Evolutionary conservation across 2,329 filamentous ascomycete genomes (phyloP).

Genomic region (Colletotrichum sp.): DNA sequence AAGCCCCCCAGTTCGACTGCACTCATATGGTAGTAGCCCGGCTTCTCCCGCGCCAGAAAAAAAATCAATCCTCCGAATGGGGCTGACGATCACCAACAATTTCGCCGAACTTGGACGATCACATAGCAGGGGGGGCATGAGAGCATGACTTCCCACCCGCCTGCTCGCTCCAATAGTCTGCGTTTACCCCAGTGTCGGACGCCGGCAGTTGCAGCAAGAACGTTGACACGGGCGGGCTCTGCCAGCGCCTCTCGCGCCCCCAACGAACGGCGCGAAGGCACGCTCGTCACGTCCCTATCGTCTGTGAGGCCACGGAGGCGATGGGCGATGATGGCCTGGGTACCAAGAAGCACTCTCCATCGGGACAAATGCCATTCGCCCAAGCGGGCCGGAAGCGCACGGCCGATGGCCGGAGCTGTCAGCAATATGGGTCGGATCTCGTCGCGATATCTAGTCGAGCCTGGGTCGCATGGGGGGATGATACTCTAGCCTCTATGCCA

Average conservation of each 20-base stretch:
- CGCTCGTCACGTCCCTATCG: neutral
- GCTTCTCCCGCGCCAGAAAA: neutral
- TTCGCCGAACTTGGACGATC: conserved; percentile 3
- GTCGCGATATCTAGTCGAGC: neutral
- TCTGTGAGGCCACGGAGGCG: neutral
- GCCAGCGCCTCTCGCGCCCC: neutral
- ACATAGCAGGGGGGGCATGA: neutral
- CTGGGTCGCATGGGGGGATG: neutral
- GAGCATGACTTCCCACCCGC: neutral
- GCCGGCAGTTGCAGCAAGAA: neutral
- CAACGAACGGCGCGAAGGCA: neutral
- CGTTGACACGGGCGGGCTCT: neutral
- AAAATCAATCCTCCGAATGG: neutral
- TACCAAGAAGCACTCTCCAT: neutral
- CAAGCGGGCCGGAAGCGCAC: neutral
- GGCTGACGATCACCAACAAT: neutral
- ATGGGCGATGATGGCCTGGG: neutral
- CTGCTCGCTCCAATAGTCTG: neutral
- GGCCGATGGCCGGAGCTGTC: neutral
- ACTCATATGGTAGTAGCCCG: neutral
- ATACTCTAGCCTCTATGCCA: neutral
- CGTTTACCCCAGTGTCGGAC: neutral
- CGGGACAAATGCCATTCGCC: neutral
- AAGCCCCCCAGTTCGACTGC: neutral
- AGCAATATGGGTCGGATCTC: neutral